Percentiles rank a stretch among this genome's conserved stretches.
Evolutionary conservation across 2,329 filamentous ascomycete species (phyloP).

Genomic region (Stylonectria norvegica): DNA sequence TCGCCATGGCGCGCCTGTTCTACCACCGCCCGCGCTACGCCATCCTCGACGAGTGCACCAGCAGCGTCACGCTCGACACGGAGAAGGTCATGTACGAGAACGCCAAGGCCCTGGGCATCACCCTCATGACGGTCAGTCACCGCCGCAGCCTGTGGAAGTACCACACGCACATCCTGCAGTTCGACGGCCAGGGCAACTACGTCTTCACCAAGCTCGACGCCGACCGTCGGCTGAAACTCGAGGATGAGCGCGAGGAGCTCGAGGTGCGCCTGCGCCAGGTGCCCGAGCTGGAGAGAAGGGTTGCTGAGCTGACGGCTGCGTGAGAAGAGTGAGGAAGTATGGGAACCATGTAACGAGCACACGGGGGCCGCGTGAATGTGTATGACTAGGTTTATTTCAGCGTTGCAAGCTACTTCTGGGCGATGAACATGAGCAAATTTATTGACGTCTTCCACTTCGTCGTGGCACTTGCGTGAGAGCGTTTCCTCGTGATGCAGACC

Average conservation of each 20-base stretch:
- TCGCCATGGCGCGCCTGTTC: conserved; percentile 92
- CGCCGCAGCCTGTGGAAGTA: conserved; percentile 93
- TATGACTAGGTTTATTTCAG: too few relatives aligned
- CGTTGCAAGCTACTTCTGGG: too few relatives aligned
- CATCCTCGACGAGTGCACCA: conserved; percentile 96
- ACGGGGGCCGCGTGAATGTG: too few relatives aligned
- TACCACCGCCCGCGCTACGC: conserved; percentile 92
- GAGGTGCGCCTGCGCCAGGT: conserved; percentile 82
- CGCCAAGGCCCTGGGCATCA: conserved; percentile 86
- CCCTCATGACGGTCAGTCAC: conserved; percentile 95
- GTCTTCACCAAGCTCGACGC: conserved; percentile 89
- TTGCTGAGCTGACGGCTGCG: conserved; percentile 66
- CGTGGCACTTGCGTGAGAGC: too few relatives aligned
- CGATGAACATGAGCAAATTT: too few relatives aligned
- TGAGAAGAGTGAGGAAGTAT: conserved; percentile 3
- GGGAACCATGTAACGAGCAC: too few relatives aligned
- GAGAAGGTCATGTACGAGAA: conserved; percentile 97
- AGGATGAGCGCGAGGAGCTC: conserved; percentile 95
- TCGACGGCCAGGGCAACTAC: conserved; percentile 89
- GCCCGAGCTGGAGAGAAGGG: conserved; percentile 80
- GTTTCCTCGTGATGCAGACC: too few relatives aligned
- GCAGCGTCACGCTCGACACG: conserved; percentile 88
- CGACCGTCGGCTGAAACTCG: conserved; percentile 75
- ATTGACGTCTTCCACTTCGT: too few relatives aligned
- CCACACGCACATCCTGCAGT: conserved; percentile 90